phyloP scores from a whole-genome alignment of 176 grass and related monocot genomes.

The Eragrostis curvula region DNA sequence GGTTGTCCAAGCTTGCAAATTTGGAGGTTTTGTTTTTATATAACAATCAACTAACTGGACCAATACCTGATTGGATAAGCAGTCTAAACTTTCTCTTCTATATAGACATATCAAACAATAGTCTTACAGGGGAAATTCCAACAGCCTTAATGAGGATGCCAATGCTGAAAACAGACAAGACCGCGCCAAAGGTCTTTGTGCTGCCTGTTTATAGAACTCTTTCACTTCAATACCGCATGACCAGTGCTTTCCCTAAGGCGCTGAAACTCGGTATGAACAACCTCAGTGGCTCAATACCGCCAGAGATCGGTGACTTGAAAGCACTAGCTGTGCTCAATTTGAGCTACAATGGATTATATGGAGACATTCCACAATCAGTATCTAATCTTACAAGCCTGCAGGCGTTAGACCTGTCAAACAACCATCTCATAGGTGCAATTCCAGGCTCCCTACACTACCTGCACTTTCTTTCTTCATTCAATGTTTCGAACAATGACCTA shows the following conservation, averaged over 20 bases:
- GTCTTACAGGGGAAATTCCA: constrained; percentile 44
- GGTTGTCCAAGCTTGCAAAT: constrained; percentile 32
- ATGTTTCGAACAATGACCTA: constrained; percentile 40
- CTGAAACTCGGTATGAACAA: constrained; percentile 35
- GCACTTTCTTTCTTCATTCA: constrained; percentile 40
- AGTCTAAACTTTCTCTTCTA: constrained; percentile 31
- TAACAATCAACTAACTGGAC: constrained; percentile 34
- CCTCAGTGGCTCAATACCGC: constrained; percentile 34
- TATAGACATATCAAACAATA: constrained; percentile 50
- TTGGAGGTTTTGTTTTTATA: constrained; percentile 24
- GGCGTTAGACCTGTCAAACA: constrained; percentile 41
- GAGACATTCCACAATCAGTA: constrained; percentile 11
- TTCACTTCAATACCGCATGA: constrained; percentile 20
- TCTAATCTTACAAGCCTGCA: constrained; percentile 38
- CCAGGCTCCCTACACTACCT: constrained; percentile 12
- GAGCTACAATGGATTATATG: constrained; percentile 35
- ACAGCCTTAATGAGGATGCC: constrained; percentile 21
- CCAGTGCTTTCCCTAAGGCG: constrained; percentile 21
- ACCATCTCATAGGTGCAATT: constrained; percentile 48
- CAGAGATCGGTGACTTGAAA: constrained; percentile 48
- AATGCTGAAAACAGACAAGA: constrained; percentile 27
- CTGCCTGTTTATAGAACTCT: constrained; percentile 16
- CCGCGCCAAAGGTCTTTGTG: constrained; percentile 19
- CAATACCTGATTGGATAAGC: constrained; percentile 34
- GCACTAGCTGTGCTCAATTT: constrained; percentile 15